These are phyloP conservation scores for Blastomyces silverae DNA, from an alignment of 2,329 filamentous ascomycete genomes.

Conservation along the genomic window DNA sequence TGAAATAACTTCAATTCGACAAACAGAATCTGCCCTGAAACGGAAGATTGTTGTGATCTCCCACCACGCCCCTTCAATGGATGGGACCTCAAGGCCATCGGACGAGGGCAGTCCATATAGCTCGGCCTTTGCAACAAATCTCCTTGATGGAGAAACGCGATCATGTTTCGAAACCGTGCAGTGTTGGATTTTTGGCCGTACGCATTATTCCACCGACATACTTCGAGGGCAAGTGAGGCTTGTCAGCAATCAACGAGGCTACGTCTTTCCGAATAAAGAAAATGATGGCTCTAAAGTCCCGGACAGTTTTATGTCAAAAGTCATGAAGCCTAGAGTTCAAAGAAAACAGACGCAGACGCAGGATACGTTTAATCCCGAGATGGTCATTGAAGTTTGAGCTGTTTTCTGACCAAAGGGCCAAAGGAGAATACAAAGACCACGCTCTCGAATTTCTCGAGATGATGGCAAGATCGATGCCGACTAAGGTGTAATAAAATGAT, in stretches of 20 bases:
- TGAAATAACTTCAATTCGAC: constrained; percentile 28
- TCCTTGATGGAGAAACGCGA: constrained; percentile 27
- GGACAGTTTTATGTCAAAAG: background rate
- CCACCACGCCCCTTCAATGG: constrained; percentile 49
- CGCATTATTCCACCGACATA: constrained; percentile 37
- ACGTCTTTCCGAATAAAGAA: constrained; percentile 20
- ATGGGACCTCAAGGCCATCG: constrained; percentile 44
- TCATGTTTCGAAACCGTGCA: constrained; percentile 25
- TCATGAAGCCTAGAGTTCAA: background rate
- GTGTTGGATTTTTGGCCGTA: constrained; percentile 39
- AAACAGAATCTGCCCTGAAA: background rate
- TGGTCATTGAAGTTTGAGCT: background rate
- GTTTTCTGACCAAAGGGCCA: background rate
- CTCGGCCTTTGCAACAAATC: constrained; percentile 40
- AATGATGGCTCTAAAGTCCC: background rate
- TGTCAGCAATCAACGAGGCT: constrained; percentile 39
- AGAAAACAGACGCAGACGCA: background rate
- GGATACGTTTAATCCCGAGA: background rate
- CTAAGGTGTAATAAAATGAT: no score
- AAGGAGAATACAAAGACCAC: no score
- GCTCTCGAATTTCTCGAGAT: no score
- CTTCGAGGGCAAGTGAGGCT: constrained; percentile 30
- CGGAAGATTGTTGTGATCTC: constrained; percentile 45
- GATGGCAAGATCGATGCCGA: no score
- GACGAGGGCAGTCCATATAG: constrained; percentile 43